These are phyloP conservation scores for Trichoderma sp. DNA, from an alignment of 2,329 filamentous ascomycete species.

Conservation along the genomic window DNA sequence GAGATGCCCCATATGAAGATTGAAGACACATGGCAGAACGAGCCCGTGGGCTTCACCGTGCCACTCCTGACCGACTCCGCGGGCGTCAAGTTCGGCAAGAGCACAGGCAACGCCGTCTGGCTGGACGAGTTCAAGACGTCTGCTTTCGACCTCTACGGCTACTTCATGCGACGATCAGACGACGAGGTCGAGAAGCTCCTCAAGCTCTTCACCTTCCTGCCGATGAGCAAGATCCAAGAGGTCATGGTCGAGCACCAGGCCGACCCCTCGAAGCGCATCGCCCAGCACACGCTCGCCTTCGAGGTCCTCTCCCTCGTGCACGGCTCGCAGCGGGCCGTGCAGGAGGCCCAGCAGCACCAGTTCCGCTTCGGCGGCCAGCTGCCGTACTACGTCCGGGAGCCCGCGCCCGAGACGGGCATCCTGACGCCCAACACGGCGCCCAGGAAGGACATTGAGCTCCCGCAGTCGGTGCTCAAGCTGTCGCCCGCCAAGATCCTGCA, in stretches of 20 bases:
- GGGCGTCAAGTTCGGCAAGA: constrained; percentile 93
- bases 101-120: constrained; percentile 91
- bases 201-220: constrained; percentile 88
- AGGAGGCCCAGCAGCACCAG: constrained; percentile 60
- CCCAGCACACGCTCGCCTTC: constrained; percentile 80
- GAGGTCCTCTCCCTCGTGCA: constrained; percentile 84
- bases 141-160: constrained; percentile 85
- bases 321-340: constrained; percentile 63
- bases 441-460: constrained; percentile 60
- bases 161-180: constrained; percentile 83
- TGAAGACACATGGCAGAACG: constrained; percentile 49
- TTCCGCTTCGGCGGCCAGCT: constrained; percentile 50
- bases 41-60: constrained; percentile 84
- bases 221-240: constrained; percentile 65
- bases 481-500: constrained; percentile 62
- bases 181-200: constrained; percentile 78
- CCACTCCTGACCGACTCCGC: constrained; percentile 83
- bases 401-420: constrained; percentile 38
- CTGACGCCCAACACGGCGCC: constrained; percentile 52
- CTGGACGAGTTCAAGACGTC: constrained; percentile 79
- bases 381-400: constrained; percentile 39
- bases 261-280: constrained; percentile 71
- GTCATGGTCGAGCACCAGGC: constrained; percentile 68
- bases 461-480: constrained; percentile 57
- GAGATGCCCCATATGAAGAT: constrained; percentile 48